Percentiles rank a stretch among this genome's conserved stretches.
Evolutionary conservation across 371 early-diverging fungal species (phyloP).

Genomic region (Mucor irregularis): DNA sequence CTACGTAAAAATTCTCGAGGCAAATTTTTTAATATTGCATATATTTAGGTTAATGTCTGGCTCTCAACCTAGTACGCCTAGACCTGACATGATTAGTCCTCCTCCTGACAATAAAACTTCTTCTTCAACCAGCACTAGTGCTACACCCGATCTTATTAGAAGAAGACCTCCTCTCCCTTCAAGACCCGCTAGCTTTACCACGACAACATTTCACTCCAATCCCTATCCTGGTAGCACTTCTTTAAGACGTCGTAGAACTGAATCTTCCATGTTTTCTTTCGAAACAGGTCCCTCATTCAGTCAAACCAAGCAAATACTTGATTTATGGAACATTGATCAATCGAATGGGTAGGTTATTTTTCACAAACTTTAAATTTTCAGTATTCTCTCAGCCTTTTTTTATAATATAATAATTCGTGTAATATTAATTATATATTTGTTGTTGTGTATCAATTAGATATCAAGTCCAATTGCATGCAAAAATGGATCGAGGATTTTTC

Average conservation of each 20-base stretch:
- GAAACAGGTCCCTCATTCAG: slow-evolving; percentile 50
- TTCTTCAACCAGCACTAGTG: neutral
- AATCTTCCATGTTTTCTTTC: slow-evolving; percentile 48
- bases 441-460: slow-evolving; percentile 25
- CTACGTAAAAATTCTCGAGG: no score
- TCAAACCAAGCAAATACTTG: slow-evolving; percentile 39
- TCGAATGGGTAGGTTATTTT: slow-evolving; percentile 34
- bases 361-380: neutral
- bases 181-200: slow-evolving; percentile 44
- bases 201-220: slow-evolving; percentile 45
- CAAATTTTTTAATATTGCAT: neutral
- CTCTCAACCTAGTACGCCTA: slow-evolving; percentile 37
- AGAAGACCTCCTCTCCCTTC: slow-evolving; percentile 42
- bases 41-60: slow-evolving; percentile 25
- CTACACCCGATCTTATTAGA: slow-evolving; percentile 31
- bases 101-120: slow-evolving; percentile 18
- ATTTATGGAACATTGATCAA: slow-evolving; percentile 47
- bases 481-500: slow-evolving; percentile 80
- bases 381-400: neutral
- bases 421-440: slow-evolving; percentile 7
- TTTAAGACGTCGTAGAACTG: slow-evolving; percentile 44
- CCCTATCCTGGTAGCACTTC: slow-evolving; percentile 37
- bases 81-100: slow-evolving; percentile 33
- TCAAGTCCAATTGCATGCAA: slow-evolving; percentile 57
- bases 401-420: neutral